These are phyloP conservation scores for Phanerochaete carnosa DNA, from an alignment of 768 basidiomycete species.

Conservation along the genomic window DNA sequence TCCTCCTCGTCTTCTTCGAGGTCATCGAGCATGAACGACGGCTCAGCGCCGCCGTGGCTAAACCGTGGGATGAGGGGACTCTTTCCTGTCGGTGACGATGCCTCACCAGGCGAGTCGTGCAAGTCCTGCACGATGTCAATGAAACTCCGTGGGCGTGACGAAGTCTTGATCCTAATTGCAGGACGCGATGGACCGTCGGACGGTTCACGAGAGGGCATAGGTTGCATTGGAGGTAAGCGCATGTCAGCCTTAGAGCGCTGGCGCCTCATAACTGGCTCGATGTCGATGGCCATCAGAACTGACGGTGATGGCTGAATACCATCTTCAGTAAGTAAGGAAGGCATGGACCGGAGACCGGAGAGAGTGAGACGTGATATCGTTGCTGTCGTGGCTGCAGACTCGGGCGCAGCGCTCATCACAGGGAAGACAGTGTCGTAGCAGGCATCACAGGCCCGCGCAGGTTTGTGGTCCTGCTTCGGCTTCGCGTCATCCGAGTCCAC, in stretches of 20 bases:
- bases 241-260: constrained; percentile 18
- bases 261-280: constrained; percentile 21
- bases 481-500: constrained; percentile 39
- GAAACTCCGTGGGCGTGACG: constrained; percentile 56
- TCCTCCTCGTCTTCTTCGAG: constrained; percentile 20
- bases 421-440: constrained; percentile 90
- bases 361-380: constrained; percentile 45
- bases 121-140: constrained; percentile 68
- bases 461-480: constrained; percentile 45
- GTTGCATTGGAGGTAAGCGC: constrained; percentile 3
- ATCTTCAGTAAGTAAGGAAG: constrained; percentile 40
- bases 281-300: constrained; percentile 24
- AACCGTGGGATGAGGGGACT: constrained; percentile 27
- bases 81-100: neutral
- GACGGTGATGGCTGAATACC: neutral
- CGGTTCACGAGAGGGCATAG: neutral
- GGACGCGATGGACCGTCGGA: constrained; percentile 7
- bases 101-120: constrained; percentile 22
- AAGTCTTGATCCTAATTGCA: constrained; percentile 28
- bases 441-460: constrained; percentile 79
- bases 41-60: constrained; percentile 22
- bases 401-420: constrained; percentile 30
- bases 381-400: constrained; percentile 10
- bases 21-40: constrained; percentile 20
- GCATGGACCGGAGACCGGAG: constrained; percentile 55